phyloP scores from a whole-genome alignment of 108 stramenopile species.

The Nannochloropsis gaditana region DNA sequence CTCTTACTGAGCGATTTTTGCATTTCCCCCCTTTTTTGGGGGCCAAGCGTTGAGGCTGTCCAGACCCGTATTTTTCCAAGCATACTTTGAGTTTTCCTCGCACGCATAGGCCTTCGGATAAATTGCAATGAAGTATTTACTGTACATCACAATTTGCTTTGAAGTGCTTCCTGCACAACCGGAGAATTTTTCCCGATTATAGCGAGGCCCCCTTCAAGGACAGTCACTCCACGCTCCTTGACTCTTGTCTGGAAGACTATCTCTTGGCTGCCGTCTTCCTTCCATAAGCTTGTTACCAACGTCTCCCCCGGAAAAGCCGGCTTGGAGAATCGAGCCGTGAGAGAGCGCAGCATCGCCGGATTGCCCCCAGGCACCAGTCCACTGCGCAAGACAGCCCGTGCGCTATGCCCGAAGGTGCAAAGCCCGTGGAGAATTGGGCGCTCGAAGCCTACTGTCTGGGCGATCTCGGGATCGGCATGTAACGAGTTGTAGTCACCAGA shows the following conservation, averaged over 20 bases:
- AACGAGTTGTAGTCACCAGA: constrained; percentile 84
- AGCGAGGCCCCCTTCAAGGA: background rate
- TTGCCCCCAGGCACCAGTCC: constrained; percentile 23
- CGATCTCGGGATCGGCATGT: constrained; percentile 61
- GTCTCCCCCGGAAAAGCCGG: constrained; percentile 44
- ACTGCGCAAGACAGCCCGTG: constrained; percentile 58
- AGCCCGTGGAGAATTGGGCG: constrained; percentile 75
- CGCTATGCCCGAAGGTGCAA: constrained; percentile 67
- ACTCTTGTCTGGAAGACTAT: constrained; percentile 11
- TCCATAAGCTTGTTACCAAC: constrained; percentile 29
- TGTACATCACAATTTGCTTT: constrained; percentile 7
- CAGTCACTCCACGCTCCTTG: constrained; percentile 15
- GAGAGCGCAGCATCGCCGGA: constrained; percentile 17
- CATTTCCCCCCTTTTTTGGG: no score
- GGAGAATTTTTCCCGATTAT: background rate
- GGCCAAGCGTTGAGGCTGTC: no score
- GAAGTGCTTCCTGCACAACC: background rate
- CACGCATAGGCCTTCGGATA: no score
- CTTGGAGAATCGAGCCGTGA: constrained; percentile 39
- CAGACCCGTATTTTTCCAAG: no score
- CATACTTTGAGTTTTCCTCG: no score
- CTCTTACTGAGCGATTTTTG: no score
- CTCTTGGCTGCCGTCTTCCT: constrained; percentile 20
- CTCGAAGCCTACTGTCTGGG: constrained; percentile 48
- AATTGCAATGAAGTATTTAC: background rate